These are phyloP conservation scores for Dendrobium chrysotoxum DNA, from an alignment of 106 monocot genomes.

Conservation along the genomic window DNA sequence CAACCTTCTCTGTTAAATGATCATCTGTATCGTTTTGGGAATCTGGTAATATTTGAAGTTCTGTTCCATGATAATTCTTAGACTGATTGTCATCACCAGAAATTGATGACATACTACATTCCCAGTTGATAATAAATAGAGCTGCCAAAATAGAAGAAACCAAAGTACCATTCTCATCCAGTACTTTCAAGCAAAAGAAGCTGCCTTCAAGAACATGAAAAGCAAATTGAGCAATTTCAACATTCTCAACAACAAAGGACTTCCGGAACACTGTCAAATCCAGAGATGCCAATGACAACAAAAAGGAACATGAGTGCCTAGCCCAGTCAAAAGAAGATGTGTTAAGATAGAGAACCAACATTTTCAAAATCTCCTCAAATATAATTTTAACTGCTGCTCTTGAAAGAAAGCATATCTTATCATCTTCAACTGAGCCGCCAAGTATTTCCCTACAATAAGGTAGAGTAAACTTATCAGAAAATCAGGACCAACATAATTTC, in stretches of 20 bases:
- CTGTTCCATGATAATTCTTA: background rate
- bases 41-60: background rate
- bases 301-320: constrained; percentile 30
- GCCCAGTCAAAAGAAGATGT: constrained; percentile 57
- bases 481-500: background rate
- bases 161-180: constrained; percentile 33
- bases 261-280: constrained; percentile 19
- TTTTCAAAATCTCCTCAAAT: constrained; percentile 40
- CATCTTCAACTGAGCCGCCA: constrained; percentile 63
- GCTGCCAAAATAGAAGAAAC: constrained; percentile 66
- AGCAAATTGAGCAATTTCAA: constrained; percentile 52
- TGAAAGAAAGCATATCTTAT: constrained; percentile 64
- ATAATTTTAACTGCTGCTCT: constrained; percentile 30
- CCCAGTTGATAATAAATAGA: constrained; percentile 71
- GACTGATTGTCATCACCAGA: constrained; percentile 5
- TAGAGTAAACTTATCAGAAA: constrained; percentile 2
- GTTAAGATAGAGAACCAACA: constrained; percentile 31
- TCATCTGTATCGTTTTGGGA: constrained; percentile 4
- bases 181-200: constrained; percentile 38
- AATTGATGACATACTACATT: constrained; percentile 33
- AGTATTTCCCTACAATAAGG: constrained; percentile 56
- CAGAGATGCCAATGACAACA: constrained; percentile 23
- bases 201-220: constrained; percentile 71
- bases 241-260: constrained; percentile 8
- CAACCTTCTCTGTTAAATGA: constrained; percentile 14